A percentile compares a stretch with the other conserved stretches of the same genome.
These are phyloP conservation scores for Arthrobotrys sinensis DNA, from an alignment of 2,329 filamentous ascomycete genomes.

Conservation along the genomic window DNA sequence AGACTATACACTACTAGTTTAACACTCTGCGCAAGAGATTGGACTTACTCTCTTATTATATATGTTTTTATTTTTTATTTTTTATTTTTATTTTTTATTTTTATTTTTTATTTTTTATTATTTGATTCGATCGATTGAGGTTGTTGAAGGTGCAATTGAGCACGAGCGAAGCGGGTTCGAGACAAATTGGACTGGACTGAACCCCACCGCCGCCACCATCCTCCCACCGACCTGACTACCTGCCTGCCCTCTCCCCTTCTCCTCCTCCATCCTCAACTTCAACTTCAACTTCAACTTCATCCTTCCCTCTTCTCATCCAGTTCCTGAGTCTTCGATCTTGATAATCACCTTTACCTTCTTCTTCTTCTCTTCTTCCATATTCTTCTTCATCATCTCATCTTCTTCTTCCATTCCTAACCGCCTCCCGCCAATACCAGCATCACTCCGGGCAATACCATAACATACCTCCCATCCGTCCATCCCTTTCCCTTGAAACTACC, in stretches of 20 bases:
- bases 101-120: constrained; percentile 19
- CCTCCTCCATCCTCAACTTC: constrained; percentile 17
- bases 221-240: neutral
- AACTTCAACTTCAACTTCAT: constrained; percentile 1
- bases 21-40: neutral
- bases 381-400: constrained; percentile 8
- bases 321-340: neutral
- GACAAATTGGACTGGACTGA: constrained; percentile 1
- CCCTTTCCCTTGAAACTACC: constrained; percentile 26
- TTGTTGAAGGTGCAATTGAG: neutral
- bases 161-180: constrained; percentile 20
- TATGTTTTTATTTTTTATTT: constrained; percentile 16
- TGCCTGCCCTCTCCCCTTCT: constrained; percentile 1
- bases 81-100: constrained; percentile 15
- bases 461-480: constrained; percentile 21
- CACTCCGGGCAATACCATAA: neutral
- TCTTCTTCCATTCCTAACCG: constrained; percentile 12
- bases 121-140: neutral
- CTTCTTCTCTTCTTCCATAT: constrained; percentile 24
- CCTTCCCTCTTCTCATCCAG: neutral
- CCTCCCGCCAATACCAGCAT: constrained; percentile 27
- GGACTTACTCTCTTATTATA: constrained; percentile 5
- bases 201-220: constrained; percentile 43
- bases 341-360: neutral
- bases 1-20: no score